Conservation (phyloP, 805 yeast species). For the Sungouiozyma intestinalis region DNA sequence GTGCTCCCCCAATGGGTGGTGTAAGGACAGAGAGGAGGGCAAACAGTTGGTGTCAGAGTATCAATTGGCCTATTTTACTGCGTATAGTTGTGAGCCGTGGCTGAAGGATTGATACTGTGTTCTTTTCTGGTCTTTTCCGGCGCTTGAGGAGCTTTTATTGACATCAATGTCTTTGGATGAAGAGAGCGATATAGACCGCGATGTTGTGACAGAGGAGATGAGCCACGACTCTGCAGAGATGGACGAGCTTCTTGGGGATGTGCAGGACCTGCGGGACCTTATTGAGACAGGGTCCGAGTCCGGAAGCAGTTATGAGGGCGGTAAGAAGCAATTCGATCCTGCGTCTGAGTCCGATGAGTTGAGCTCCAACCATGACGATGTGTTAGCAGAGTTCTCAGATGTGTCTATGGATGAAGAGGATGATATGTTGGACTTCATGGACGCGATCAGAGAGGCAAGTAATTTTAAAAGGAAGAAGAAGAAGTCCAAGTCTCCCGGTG, state of each 20-base stretch:
- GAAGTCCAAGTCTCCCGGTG: slow-evolving; percentile 19
- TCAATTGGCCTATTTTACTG: too few relatives aligned
- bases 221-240: slow-evolving; percentile 15
- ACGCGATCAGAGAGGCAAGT: slow-evolving; percentile 58
- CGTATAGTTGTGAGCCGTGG: too few relatives aligned
- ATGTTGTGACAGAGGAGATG: background rate
- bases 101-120: too few relatives aligned
- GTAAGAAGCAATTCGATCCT: slow-evolving; percentile 3
- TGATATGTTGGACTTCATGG: slow-evolving; percentile 37
- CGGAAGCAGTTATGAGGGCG: slow-evolving; percentile 3
- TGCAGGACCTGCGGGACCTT: slow-evolving; percentile 25
- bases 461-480: slow-evolving; percentile 41
- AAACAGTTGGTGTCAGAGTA: too few relatives aligned
- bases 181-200: background rate
- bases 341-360: slow-evolving; percentile 6
- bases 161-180: background rate
- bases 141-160: background rate
- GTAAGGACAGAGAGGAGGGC: too few relatives aligned
- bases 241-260: slow-evolving; percentile 21
- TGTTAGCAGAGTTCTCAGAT: slow-evolving; percentile 30
- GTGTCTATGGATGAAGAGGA: slow-evolving; percentile 31
- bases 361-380: slow-evolving; percentile 27
- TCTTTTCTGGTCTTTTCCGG: too few relatives aligned
- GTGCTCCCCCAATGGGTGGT: too few relatives aligned
- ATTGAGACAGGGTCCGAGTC: slow-evolving; percentile 11